Base-by-base conservation (phyloP, 129 eudicot genomes). In the Flaveria sonorensis region DNA sequence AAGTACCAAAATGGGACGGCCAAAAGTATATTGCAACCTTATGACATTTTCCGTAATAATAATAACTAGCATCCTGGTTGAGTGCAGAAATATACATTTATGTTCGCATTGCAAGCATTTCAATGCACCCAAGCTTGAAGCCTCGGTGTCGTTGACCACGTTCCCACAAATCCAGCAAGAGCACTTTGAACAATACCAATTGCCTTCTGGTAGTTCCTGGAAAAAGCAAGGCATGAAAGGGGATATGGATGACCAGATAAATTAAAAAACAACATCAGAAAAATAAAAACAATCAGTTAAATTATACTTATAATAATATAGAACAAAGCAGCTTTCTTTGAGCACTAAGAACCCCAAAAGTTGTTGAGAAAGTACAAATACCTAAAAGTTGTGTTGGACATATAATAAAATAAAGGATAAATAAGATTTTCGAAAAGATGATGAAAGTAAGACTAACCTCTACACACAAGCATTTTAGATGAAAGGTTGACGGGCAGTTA, bases 151-250 rank as follows among this genome's bases (percentile, higher is more conserved):
- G 71, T 83, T 77, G 68, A 86, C 99, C 24, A 83, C 83, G 51
- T 83, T 83, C 73, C 92, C 90, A 69, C 99, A 94, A 45, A 81
- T 79, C 84, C 83, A 87, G 82, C 99, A 94, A 51, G 93, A 83
- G 88, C 97, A 94, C 55, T 88, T 87, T 3, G 89, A 84, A 84
- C 99, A 94, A 55, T 94, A 94, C 99, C 99, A 94, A 76, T 86
- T 91, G 78, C 99, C 99, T 79, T 94, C 97, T 30, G 99, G 99
- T 64, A 94, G 76, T 57, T 91, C 97, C 99, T 94, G 87, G 45
- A 70, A 24, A 43, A 76, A 75, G 71, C 23, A 78, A 72, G 26
- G 20, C 73, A 50, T 16, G 40, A 36, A 45, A 69, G 50, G 55
- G 36, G 46, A 71, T 72, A 71, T 56, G 63, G 12, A 46, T 18